Base-by-base conservation (phyloP, 2,329 filamentous ascomycete species). In the Cytospora piceae region DNA sequence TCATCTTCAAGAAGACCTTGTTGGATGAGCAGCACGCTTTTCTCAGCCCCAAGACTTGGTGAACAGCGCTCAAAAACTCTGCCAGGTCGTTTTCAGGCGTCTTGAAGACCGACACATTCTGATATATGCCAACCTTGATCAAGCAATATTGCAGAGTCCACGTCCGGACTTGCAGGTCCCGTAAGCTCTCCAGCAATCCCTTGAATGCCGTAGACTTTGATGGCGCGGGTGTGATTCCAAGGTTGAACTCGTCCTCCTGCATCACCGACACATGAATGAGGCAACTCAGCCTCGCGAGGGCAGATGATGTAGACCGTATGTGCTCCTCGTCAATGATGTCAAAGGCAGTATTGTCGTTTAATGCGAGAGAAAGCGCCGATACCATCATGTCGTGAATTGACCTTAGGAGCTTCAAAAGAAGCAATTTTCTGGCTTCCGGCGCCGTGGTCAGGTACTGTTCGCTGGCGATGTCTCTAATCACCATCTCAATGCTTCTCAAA, bases 71-170 rank as follows among this genome's bases (percentile, higher is more conserved):
- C 49, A 99, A 80, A 71, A 91, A 93, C 67, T 93, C 89, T 29
- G 94, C 90, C 51, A 92, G 81, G 68, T 94, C 90, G 63, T 90
- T 90, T 51, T 90, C 84, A 0, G 89, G 85, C 6, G 82, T 84
- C 3, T 87, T 80, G 71, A 93, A 94, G 0, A 84, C 75, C 1
- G 87, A 83, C 11, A 79, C 76, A 70, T 90, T 87, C 70, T 94
- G 91, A 7, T 81, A 78, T 32, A 94, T 88, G 4, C 87, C 91
- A 68, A 93, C 89, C 73, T 90, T 91, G 53, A 97, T 77, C 60
- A 97, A 79, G 0, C 87, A 85, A 73, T 97, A 99, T 69, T 94
- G 89, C 49, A 98, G 79, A 46, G 91, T 93, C 94, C 95, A 98
- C 14, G 89, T 87, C 39, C 93, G 88, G 3, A 97, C 86, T 72